Base-by-base conservation (phyloP, 2,329 filamentous ascomycete species). In the Harringtonia aguacate region DNA sequence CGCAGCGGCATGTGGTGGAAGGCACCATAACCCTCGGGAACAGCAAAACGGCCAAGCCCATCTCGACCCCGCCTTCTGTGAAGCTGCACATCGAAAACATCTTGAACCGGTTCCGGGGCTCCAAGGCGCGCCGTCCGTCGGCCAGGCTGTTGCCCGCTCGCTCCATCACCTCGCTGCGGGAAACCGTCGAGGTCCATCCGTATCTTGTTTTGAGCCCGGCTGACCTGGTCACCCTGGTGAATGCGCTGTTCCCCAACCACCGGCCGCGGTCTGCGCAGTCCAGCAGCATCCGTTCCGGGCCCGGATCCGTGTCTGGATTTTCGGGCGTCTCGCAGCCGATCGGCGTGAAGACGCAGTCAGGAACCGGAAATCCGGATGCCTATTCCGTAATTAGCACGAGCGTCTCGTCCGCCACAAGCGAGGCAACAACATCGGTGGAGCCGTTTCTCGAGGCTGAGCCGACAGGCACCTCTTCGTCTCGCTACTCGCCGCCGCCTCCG, bases 201-300 rank as follows among this genome's bases (percentile, higher is more conserved):
- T 92, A 87, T 56, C 68, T 94, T 55, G 83, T 90, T 29, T 64
- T 95, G 51, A 86, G 84, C 56, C 79, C 86, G 30, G 75, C 84
- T 34, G 89, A 95, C 59, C 67, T 94, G 51, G 69, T 84, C 30
- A 89, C 86, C 3, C 65, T 94, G 54, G 76, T 94, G 50, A 86
- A 92, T 59, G 82, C 84, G 12, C 73, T 95, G 14, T 94, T 89
- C 56, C 89, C 89, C 1, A 81, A 86, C 54, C 72, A 74, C 43
- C 70, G 81, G 34, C 79, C 83, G 2, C 69, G 71, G 30, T 86
- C 81, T 2, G 69, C 68, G 45, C 72, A 76, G 31, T 82, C 67
- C 50, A 77, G 68, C 61, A 81, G 65, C 58, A 71, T 76, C 61
- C 74, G 67, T 64, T 88, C 72, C 54, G 84, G 68, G 56, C 83